Evolutionary conservation across 805 yeast genomes (phyloP), one percentile per base, ranked within the genome.

Genomic region (Starmerella floris): DNA sequence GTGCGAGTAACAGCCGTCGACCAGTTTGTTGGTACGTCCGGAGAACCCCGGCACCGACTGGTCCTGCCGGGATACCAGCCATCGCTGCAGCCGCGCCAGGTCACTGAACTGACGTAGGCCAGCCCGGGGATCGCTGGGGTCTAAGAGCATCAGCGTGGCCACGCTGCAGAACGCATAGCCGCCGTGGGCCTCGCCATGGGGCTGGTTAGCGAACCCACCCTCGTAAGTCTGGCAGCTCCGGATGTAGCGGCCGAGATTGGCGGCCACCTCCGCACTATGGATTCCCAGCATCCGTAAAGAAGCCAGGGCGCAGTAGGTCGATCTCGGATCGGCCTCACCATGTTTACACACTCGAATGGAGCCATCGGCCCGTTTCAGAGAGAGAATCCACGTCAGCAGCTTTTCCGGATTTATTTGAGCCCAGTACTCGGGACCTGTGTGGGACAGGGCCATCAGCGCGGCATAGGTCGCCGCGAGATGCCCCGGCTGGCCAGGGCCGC

Each of bases 161-260:
- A 82, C 65, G 0, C 88, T 94, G 64, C 99, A 91, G 59, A 74
- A 91, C 0, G 97, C 76, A 58, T 91, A 93, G 1, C 98, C 99
- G 2, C 96, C 98, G 58, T 91, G 99, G 0, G 97, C 96, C 60
- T 91, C 99, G 46, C 74, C 79, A 4, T 70, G 67, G 0, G 94
- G 91, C 19, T 68, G 67, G 1, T 94, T 95, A 1, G 87, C 84
- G 62, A 88, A 82, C 0, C 98, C 98, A 21, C 99, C 98, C 62
- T 93, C 98, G 57, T 72, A 87, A 0, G 88, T 82, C 60, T 91
- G 98, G 53, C 95, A 84, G 11, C 57, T 50, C 0, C 62, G 52
- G 13, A 91, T 51, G 77, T 85, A 88, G 13, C 70, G 71, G 2
- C 66, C 64, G 0, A 76, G 69, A 4, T 72, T 73, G 15, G 62